Base-by-base conservation (phyloP, 306 rosid species). In the Canavalia ensiformis region DNA sequence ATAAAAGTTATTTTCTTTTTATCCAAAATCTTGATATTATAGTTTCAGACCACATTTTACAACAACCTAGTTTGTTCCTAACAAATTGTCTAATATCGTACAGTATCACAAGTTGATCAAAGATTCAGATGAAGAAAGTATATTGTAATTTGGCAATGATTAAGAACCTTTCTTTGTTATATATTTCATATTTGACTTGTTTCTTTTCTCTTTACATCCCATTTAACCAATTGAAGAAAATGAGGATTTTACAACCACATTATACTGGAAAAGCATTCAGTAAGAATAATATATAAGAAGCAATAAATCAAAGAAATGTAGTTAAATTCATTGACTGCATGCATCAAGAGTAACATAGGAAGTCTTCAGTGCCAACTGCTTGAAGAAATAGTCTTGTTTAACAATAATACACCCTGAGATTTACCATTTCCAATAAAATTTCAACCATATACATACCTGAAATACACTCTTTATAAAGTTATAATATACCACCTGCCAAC, bases 161-260 rank as follows among this genome's bases (percentile, higher is more conserved):
- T 35, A 49, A 29, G 49, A 44, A 56, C 37, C 29, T 44, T 5
- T 6, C 29, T 56, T 66, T 9, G 63, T 12, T 50, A 8, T 58
- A 75, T 55, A 39, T 41, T 37, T 69, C 30, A n/a, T 25, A 25
- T 55, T 62, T 31, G 7, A 13, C 37, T 66, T 7, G 7, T 64
- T 18, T 8, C 31, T 41, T 42, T 8, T 44, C 9, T 37, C 11
- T 51, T n/a, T 55, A 37, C 33, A 51, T 60, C 10, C 47, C 54
- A n/a, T 9, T 5, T 62, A 2, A 45, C 62, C 28, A 5, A 30
- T 60, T 30, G n/a, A 50, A 71, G 29, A 18, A 77, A 52, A 30
- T 7, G 39, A 12, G 52, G 41, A 51, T 83, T 83, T 35, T 69
- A 37, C 42, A 69, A 57, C 45, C 57, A 42, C 54, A 77, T 30